Evolutionary conservation across 306 rosid genomes (phyloP).

Genomic region (Adenanthera pavonina): DNA sequence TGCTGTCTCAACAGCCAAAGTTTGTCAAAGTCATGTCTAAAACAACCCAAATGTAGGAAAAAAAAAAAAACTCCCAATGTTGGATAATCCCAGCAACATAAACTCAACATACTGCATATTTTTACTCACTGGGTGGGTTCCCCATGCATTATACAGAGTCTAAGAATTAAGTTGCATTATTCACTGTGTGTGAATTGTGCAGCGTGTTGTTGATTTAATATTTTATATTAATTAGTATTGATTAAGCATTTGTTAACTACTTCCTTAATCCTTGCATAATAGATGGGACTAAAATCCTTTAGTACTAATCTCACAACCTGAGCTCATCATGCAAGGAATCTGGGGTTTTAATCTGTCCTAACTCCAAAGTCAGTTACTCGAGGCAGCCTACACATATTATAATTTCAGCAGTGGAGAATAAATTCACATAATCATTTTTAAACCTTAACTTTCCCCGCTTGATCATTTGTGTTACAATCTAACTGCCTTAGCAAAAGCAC

Average conservation of each 20-base stretch:
- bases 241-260: neutral
- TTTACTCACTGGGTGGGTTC: neutral
- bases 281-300: neutral
- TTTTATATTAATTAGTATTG: neutral
- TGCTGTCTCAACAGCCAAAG: neutral
- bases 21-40: neutral
- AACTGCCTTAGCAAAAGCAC: neutral
- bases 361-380: neutral
- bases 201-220: neutral
- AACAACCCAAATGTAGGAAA: neutral
- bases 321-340: neutral
- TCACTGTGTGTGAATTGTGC: neutral
- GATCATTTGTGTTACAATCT: slow-evolving; percentile 3
- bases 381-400: neutral
- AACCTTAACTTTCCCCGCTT: neutral
- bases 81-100: neutral
- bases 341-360: neutral
- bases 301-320: neutral
- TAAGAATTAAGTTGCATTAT: neutral
- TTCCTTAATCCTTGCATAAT: slow-evolving; percentile 6
- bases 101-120: neutral
- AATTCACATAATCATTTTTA: neutral
- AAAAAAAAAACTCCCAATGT: neutral
- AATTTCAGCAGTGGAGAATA: neutral
- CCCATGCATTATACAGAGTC: neutral